phyloP scores from a whole-genome alignment of 2,329 filamentous ascomycete genomes.

The Byssochlamys sp. region DNA sequence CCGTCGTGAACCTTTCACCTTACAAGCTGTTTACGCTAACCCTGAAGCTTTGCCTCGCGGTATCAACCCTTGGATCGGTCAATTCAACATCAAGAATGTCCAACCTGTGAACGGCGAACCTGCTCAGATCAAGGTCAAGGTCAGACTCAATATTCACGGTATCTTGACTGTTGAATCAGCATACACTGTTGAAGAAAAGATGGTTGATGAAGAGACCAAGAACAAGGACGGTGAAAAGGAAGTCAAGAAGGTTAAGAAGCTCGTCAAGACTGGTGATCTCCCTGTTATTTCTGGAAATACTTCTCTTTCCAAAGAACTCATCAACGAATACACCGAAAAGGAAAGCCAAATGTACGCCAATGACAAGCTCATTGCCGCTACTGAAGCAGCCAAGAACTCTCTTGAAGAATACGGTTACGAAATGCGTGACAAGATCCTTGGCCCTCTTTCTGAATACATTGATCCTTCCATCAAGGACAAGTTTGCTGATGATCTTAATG shows the following conservation, averaged over 20 bases:
- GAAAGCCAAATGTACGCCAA: constrained; percentile 91
- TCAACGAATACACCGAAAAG: constrained; percentile 61
- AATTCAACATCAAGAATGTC: constrained; percentile 95
- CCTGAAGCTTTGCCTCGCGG: constrained; percentile 80
- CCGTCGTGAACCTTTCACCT: constrained; percentile 90
- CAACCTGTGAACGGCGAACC: constrained; percentile 88
- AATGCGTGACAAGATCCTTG: constrained; percentile 86
- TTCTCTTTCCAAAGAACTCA: constrained; percentile 60
- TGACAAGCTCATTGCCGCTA: constrained; percentile 96
- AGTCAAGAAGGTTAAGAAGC: constrained; percentile 95
- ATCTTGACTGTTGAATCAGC: constrained; percentile 91
- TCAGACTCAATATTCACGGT: constrained; percentile 89
- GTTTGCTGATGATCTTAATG: constrained; percentile 12
- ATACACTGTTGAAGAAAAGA: constrained; percentile 95
- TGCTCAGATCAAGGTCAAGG: constrained; percentile 99
- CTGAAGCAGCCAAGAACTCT: constrained; percentile 99
- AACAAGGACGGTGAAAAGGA: constrained; percentile 59
- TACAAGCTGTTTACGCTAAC: constrained; percentile 87
- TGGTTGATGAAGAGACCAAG: constrained; percentile 89
- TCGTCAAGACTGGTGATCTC: constrained; percentile 92
- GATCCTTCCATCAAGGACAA: neutral
- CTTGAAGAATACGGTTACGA: constrained; percentile 97
- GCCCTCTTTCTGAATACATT: constrained; percentile 77
- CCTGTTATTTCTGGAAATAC: constrained; percentile 75
- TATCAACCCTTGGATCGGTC: constrained; percentile 86